Evolutionary conservation across 805 yeast genomes (phyloP).

Genomic region (Starmera caribaea): DNA sequence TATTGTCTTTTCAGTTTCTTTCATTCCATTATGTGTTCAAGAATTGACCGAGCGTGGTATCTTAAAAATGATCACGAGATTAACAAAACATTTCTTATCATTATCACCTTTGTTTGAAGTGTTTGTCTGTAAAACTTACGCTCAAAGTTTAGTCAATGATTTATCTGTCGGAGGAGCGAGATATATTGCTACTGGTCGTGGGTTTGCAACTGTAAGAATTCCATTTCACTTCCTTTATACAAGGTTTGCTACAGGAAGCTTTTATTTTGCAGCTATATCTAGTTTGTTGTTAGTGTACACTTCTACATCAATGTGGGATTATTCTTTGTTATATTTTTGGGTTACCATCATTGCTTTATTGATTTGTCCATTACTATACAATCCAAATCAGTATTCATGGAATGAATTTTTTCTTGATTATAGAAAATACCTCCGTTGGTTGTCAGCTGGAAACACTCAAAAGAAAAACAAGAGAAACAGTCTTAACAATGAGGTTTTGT

Average conservation of each 20-base stretch:
- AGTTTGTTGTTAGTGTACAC: constrained; percentile 44
- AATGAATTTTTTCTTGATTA: constrained; percentile 56
- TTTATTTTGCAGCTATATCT: constrained; percentile 52
- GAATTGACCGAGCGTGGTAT: constrained; percentile 70
- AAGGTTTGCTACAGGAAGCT: constrained; percentile 58
- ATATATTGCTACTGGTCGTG: constrained; percentile 77
- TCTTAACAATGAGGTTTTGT: constrained; percentile 10
- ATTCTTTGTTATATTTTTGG: constrained; percentile 52
- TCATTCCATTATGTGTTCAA: constrained; percentile 67
- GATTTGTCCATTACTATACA: constrained; percentile 51
- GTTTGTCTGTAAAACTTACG: constrained; percentile 69
- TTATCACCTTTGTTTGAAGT: constrained; percentile 73
- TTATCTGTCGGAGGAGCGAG: constrained; percentile 71
- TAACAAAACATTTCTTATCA: constrained; percentile 58
- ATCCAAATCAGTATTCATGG: constrained; percentile 60
- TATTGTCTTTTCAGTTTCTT: constrained; percentile 64
- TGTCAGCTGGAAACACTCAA: constrained; percentile 41
- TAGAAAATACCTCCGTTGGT: constrained; percentile 30
- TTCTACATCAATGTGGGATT: constrained; percentile 54
- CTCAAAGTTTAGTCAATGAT: constrained; percentile 60
- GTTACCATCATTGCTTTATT: constrained; percentile 44
- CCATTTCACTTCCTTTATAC: constrained; percentile 58
- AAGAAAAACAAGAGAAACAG: no score
- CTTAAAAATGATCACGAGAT: constrained; percentile 55
- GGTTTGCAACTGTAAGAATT: constrained; percentile 66